phyloP scores from a whole-genome alignment of 805 yeast species.

The Schwanniomyces sp. region DNA sequence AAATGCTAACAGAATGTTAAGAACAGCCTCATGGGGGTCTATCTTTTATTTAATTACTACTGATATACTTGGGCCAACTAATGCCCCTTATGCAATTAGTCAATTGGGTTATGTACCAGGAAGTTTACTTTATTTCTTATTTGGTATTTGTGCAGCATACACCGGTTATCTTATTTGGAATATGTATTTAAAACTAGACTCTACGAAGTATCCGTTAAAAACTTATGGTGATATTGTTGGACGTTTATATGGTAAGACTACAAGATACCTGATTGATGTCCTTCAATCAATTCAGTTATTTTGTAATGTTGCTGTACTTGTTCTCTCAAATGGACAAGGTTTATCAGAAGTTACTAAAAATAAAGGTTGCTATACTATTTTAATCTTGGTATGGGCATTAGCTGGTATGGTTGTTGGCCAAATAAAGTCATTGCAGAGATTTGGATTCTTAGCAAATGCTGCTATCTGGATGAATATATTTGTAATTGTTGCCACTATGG shows the following conservation, averaged over 20 bases:
- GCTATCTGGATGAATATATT: constrained; percentile 50
- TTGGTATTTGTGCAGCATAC: constrained; percentile 43
- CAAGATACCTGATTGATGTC: constrained; percentile 30
- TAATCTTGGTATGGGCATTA: constrained; percentile 43
- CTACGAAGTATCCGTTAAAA: constrained; percentile 42
- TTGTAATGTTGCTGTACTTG: constrained; percentile 42
- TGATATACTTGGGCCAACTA: constrained; percentile 47
- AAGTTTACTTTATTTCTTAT: constrained; percentile 36
- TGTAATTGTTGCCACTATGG: constrained; percentile 45
- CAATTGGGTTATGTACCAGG: constrained; percentile 49
- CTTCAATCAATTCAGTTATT: constrained; percentile 44
- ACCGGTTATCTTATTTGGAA: constrained; percentile 40
- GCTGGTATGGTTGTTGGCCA: constrained; percentile 45
- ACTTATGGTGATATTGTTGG: constrained; percentile 44
- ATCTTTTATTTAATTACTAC: constrained; percentile 50
- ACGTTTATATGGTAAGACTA: constrained; percentile 34
- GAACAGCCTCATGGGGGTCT: constrained; percentile 14
- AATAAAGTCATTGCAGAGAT: constrained; percentile 35
- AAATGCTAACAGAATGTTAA: constrained; percentile 9
- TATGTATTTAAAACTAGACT: constrained; percentile 36
- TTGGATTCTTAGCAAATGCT: constrained; percentile 42
- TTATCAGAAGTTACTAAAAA: constrained; percentile 38
- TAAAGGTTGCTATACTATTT: constrained; percentile 39
- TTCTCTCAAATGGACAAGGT: constrained; percentile 42
- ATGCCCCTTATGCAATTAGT: constrained; percentile 46